phyloP scores from a whole-genome alignment of 1,139 yeast species.

The Geotrichum fermentans region DNA sequence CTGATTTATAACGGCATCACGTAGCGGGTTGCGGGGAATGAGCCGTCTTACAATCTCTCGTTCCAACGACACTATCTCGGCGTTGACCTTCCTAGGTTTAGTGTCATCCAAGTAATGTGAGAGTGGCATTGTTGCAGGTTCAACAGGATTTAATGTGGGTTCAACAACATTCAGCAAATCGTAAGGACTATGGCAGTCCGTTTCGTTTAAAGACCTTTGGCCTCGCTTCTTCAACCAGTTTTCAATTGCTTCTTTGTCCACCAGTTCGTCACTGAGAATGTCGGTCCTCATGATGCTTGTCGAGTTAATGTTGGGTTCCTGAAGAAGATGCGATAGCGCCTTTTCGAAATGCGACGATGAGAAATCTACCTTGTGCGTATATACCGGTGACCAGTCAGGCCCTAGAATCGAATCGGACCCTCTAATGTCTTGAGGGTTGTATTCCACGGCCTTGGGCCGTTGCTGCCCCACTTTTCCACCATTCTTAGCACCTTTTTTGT shows the following conservation, averaged over 20 bases:
- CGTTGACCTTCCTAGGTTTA: constrained; percentile 47
- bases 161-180: constrained; percentile 10
- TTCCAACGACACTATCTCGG: constrained; percentile 41
- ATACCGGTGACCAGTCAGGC: constrained; percentile 50
- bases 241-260: constrained; percentile 11
- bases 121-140: constrained; percentile 25
- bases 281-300: constrained; percentile 89
- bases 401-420: constrained; percentile 51
- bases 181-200: constrained; percentile 7
- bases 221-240: constrained; percentile 16
- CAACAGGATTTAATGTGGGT: constrained; percentile 2
- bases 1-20: constrained; percentile 78
- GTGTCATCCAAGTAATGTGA: constrained; percentile 52
- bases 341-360: constrained; percentile 50
- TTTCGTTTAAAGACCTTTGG: neutral
- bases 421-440: constrained; percentile 29
- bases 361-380: constrained; percentile 35
- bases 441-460: constrained; percentile 6
- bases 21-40: constrained; percentile 82
- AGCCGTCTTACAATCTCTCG: constrained; percentile 67
- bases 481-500: no score
- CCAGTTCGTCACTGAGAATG: constrained; percentile 50
- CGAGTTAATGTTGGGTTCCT: constrained; percentile 90
- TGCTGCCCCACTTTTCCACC: constrained; percentile 5
- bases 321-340: constrained; percentile 77